Conservation (phyloP, 805 yeast genomes). For the Saturnispora serradocipensis region DNA sequence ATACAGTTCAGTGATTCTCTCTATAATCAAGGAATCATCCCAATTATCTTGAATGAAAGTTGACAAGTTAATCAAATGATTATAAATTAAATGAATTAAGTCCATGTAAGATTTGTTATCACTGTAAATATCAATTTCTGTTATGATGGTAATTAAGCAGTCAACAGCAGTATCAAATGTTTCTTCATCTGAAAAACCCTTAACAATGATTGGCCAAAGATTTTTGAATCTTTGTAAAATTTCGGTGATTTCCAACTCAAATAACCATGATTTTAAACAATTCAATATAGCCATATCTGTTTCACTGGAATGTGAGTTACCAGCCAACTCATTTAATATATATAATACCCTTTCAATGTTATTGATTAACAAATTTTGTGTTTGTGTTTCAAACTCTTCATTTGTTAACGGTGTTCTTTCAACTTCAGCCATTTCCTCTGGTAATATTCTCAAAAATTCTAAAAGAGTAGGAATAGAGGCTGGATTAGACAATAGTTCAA, state of each 20-base stretch:
- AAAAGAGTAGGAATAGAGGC: conserved; percentile 42
- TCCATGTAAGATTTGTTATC: conserved; percentile 46
- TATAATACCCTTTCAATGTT: conserved; percentile 63
- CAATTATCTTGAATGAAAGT: conserved; percentile 38
- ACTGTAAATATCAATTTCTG: conserved; percentile 74
- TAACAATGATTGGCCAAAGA: conserved; percentile 60
- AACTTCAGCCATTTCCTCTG: conserved; percentile 80
- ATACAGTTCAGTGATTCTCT: conserved; percentile 64
- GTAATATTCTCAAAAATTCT: conserved; percentile 77
- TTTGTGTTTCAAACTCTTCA: conserved; percentile 64
- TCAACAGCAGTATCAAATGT: conserved; percentile 82
- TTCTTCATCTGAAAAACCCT: conserved; percentile 45
- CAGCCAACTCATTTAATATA: conserved; percentile 46
- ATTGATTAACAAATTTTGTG: conserved; percentile 49
- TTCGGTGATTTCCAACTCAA: conserved; percentile 68
- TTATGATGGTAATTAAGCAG: conserved; percentile 70
- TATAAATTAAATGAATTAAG: conserved; percentile 28
- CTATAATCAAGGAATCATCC: conserved; percentile 58
- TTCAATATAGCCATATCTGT: conserved; percentile 45
- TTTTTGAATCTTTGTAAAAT: conserved; percentile 51
- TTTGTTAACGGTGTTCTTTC: conserved; percentile 72
- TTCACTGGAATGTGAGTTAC: conserved; percentile 19
- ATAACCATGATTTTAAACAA: conserved; percentile 85
- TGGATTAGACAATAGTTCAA: conserved; percentile 36
- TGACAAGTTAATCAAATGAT: conserved; percentile 56